Percentiles rank a stretch among this genome's conserved stretches.
phyloP scores from a whole-genome alignment of 768 basidiomycete genomes.

The Lactifluus volemus region DNA sequence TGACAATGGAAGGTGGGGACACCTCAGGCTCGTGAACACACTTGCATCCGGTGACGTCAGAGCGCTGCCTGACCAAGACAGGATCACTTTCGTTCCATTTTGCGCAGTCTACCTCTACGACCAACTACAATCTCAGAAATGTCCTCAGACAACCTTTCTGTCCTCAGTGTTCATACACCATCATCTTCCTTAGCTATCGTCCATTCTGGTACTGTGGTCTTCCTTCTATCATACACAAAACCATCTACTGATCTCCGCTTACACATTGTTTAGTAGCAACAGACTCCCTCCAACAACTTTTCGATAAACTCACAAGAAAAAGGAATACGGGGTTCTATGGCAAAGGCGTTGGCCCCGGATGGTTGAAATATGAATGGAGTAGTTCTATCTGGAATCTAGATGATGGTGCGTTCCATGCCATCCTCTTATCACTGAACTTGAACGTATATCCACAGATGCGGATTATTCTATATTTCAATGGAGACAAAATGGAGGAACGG shows the following conservation, averaged over 20 bases:
- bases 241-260: background rate
- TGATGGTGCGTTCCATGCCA: slow-evolving; percentile 47
- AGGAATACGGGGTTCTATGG: slow-evolving; percentile 46
- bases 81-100: background rate
- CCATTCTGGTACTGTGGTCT: slow-evolving; percentile 52
- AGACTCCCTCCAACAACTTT: slow-evolving; percentile 55
- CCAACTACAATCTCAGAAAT: slow-evolving; percentile 18
- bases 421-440: background rate
- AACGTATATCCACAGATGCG: slow-evolving; percentile 41
- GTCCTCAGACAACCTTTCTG: slow-evolving; percentile 31
- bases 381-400: slow-evolving; percentile 78
- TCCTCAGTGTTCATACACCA: slow-evolving; percentile 74
- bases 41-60: background rate
- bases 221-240: background rate
- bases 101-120: background rate
- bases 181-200: slow-evolving; percentile 62
- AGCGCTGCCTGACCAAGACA: background rate
- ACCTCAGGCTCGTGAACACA: background rate
- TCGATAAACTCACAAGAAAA: slow-evolving; percentile 66
- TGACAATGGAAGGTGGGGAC: background rate
- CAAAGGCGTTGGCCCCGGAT: slow-evolving; percentile 60
- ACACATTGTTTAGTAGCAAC: slow-evolving; percentile 45
- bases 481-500: slow-evolving; percentile 40
- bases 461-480: slow-evolving; percentile 85
- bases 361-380: slow-evolving; percentile 83